Percentiles rank a stretch among this genome's conserved stretches.
phyloP scores from a whole-genome alignment of 352 stramenopile species.

The Globisporangium recalcitrans region DNA sequence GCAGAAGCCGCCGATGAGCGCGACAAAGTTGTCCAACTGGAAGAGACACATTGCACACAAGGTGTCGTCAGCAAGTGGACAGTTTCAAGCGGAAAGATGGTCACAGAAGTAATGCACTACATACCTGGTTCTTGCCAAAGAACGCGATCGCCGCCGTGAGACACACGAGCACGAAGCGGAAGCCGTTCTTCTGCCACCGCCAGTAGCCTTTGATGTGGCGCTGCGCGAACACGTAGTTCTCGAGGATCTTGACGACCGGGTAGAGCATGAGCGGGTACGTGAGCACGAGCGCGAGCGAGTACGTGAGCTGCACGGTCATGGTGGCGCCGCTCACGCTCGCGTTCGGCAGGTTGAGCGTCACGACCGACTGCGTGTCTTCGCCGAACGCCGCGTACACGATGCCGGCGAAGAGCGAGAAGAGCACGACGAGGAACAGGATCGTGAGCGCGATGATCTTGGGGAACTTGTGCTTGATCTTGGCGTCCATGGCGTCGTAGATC shows the following conservation, averaged over 20 bases:
- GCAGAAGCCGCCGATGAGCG: conserved; percentile 68
- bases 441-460: conserved; percentile 41
- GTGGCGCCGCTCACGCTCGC: conserved; percentile 45
- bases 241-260: conserved; percentile 64
- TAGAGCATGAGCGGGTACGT: conserved; percentile 75
- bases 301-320: conserved; percentile 60
- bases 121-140: conserved; percentile 51
- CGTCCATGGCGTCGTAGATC: conserved; percentile 61
- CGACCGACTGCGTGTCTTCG: conserved; percentile 45
- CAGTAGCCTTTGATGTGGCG: conserved; percentile 48
- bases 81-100: no score
- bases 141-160: conserved; percentile 59
- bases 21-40: conserved; percentile 60
- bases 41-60: neutral
- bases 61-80: neutral
- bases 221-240: conserved; percentile 49
- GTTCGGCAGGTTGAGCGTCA: conserved; percentile 54
- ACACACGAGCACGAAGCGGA: conserved; percentile 57
- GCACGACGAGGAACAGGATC: conserved; percentile 45
- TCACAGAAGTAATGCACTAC: no score
- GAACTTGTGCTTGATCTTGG: conserved; percentile 57
- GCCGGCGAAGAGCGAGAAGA: conserved; percentile 52
- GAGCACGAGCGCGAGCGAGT: conserved; percentile 59
- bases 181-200: conserved; percentile 64
- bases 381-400: conserved; percentile 55